Percentiles rank a stretch among this genome's conserved stretches.
These are phyloP conservation scores for Trichoderma parareesei DNA, from an alignment of 495 filamentous ascomycete genomes.

Conservation along the genomic window DNA sequence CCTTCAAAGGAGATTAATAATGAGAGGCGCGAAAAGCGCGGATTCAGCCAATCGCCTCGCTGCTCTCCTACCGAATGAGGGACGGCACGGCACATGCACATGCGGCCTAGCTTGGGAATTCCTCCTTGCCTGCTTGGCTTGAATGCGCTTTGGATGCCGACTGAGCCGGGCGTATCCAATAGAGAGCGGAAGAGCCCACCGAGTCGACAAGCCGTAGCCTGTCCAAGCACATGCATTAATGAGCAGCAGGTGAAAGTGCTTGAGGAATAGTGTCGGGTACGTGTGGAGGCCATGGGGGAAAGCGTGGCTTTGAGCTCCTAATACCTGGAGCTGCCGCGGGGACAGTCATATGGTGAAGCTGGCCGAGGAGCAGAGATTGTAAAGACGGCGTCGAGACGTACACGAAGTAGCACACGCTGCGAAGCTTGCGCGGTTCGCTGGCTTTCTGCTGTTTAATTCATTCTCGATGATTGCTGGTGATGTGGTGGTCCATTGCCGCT, in stretches of 20 bases:
- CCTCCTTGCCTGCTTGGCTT: background rate
- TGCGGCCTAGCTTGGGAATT: background rate
- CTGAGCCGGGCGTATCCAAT: background rate
- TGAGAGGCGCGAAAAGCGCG: background rate
- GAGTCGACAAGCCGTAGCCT: background rate
- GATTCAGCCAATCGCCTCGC: background rate
- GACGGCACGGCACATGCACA: background rate
- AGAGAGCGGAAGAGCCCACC: background rate
- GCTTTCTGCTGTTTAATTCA: background rate
- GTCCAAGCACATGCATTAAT: background rate
- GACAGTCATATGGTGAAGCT: no score
- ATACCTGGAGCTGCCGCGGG: no score
- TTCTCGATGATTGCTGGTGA: background rate
- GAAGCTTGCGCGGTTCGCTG: background rate
- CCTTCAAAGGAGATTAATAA: background rate
- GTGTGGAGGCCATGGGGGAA: background rate
- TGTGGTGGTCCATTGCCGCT: background rate
- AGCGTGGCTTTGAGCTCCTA: no score
- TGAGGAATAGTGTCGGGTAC: background rate
- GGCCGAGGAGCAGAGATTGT: no score
- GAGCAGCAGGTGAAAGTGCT: background rate
- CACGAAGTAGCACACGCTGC: background rate
- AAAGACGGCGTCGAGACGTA: no score
- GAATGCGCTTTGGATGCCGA: background rate
- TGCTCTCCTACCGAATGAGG: background rate